Evolutionary conservation across 2,329 filamentous ascomycete species (phyloP), one percentile per base, ranked within the genome.

Genomic region (Fusarium anthophilum): DNA sequence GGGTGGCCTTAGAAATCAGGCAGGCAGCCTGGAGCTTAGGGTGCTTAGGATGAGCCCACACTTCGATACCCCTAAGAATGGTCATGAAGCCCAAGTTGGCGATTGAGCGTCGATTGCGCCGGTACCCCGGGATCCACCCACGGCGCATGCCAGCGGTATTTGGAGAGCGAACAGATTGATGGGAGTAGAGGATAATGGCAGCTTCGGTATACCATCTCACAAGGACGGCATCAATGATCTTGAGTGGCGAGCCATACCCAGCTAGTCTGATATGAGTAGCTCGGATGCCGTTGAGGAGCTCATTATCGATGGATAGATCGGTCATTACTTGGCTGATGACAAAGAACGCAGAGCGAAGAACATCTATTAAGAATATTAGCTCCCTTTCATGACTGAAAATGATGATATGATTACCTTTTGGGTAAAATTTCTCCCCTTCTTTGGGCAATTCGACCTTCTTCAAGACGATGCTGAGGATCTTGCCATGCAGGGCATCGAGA

Each of bases 11-110:
- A 9, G 76, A 66, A 22, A 78, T 41, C 22, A 78, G 43, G 20
- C 61, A 39, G 12, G 71, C 73, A 13, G 58, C 44, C 22, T 65
- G 69, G 15, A 78, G 59, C 26, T 72, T 75, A 22, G 70, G 62
- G 30, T 76, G 63, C 3, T 57, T 48, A 11, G 76, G 75, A 9
- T 66, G 45, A 30, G 26, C 45, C 45, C 18, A 13, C 56, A 20
- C 73, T 75, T 76, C 24, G 28, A 22, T 18, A 39, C 28, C 70
- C 74, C 55, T 61, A 18, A 80, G 64, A 63, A 79, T 79, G n/a
- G 76, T 67, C 48, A 80, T 63, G 22, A 79, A 69, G 12, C 77
- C 79, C 28, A 79, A 41, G 38, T 77, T 80, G 30, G 70, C 74
- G 18, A 76, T 37, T 15, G 57, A 41, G 6, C 13, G 70, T 28